A percentile compares a stretch with the other conserved stretches of the same genome.
Evolutionary conservation across 805 yeast species (phyloP).

Genomic region (Starmera pachycereana): DNA sequence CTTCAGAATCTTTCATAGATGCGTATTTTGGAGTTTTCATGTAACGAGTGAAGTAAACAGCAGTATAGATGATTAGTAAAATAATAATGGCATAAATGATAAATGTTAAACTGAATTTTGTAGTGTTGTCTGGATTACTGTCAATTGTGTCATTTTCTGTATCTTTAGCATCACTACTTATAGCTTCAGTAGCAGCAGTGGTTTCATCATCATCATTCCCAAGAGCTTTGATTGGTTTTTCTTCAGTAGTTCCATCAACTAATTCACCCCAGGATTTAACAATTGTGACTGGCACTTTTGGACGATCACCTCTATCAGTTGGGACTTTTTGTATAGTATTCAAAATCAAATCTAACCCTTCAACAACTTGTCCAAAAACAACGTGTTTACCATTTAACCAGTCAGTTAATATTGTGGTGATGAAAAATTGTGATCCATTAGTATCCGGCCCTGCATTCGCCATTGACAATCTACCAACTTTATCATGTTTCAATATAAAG

Average conservation of each 20-base stretch:
- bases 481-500: constrained; percentile 54
- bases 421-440: constrained; percentile 63
- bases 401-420: constrained; percentile 42
- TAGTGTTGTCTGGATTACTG: constrained; percentile 4
- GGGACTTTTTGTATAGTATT: constrained; percentile 48
- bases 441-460: constrained; percentile 62
- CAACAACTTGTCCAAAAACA: constrained; percentile 68
- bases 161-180: constrained; percentile 9
- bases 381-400: constrained; percentile 54
- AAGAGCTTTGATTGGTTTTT: not conserved
- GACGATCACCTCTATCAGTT: constrained; percentile 31
- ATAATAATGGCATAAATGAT: constrained; percentile 10
- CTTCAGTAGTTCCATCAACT: constrained; percentile 7
- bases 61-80: constrained; percentile 12
- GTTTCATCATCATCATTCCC: too few species aligned
- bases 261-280: constrained; percentile 21
- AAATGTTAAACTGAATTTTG: constrained; percentile 5
- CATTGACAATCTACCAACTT: constrained; percentile 61
- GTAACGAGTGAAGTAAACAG: constrained; percentile 2
- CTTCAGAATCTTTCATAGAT: constrained; percentile 15
- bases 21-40: constrained; percentile 12
- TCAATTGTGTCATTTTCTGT: constrained; percentile 6
- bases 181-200: too few species aligned
- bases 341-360: constrained; percentile 51
- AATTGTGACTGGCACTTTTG: constrained; percentile 34